Evolutionary conservation across 495 filamentous ascomycete genomes (phyloP).

Genomic region (Platismatia glauca): DNA sequence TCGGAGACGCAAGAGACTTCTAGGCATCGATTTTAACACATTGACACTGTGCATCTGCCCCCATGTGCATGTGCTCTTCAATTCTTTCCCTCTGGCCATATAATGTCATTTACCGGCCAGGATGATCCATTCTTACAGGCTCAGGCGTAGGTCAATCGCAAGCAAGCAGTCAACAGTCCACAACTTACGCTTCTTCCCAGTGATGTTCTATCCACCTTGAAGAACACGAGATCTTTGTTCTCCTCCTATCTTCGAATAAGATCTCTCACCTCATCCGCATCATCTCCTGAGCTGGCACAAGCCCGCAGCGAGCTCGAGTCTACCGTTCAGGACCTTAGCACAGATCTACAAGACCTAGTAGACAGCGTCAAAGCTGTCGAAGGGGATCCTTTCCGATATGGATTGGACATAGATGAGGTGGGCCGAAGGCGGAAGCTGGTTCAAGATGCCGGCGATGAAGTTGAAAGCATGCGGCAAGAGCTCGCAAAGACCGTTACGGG

Average conservation of each 20-base stretch:
- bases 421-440: slow-evolving; percentile 72
- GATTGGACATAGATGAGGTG: slow-evolving; percentile 76
- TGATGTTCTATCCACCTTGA: slow-evolving; percentile 77
- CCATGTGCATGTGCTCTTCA: neutral
- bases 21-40: neutral
- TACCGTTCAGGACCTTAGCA: slow-evolving; percentile 64
- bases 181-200: slow-evolving; percentile 34
- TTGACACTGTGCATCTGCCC: neutral
- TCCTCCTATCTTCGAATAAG: slow-evolving; percentile 94
- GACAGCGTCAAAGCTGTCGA: slow-evolving; percentile 85
- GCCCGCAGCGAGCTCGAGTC: slow-evolving; percentile 73
- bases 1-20: neutral
- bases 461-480: slow-evolving; percentile 83
- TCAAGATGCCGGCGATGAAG: slow-evolving; percentile 76
- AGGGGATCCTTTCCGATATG: slow-evolving; percentile 80
- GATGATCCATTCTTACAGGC: slow-evolving; percentile 90
- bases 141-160: slow-evolving; percentile 54
- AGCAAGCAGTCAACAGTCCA: slow-evolving; percentile 6
- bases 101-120: slow-evolving; percentile 61
- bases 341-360: slow-evolving; percentile 82
- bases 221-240: slow-evolving; percentile 74
- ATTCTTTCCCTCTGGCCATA: neutral
- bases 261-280: slow-evolving; percentile 59
- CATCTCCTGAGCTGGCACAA: slow-evolving; percentile 77
- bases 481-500: slow-evolving; percentile 38